Evolutionary conservation across 2,329 filamentous ascomycete species (phyloP).

Genomic region (Pyrenophora tritici-repentis): DNA sequence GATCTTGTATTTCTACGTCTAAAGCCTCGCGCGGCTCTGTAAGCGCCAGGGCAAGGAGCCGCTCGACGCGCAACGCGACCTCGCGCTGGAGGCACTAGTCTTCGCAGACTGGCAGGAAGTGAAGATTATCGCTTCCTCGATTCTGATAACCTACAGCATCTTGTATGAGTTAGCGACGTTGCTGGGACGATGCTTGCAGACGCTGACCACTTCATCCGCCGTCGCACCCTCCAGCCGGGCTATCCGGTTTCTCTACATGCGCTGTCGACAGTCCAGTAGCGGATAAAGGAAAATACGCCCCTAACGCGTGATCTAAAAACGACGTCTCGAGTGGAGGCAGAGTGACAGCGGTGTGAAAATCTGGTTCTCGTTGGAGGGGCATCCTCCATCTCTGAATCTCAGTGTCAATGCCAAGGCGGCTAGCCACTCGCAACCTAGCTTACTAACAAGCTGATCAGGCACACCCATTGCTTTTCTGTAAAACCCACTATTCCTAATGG

Average conservation of each 20-base stretch:
- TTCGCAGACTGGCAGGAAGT: not conserved
- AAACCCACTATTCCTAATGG: too few relatives aligned
- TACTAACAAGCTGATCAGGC: not conserved
- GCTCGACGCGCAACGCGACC: conserved; percentile 18
- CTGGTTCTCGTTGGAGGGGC: conserved; percentile 12
- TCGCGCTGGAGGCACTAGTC: conserved; percentile 17
- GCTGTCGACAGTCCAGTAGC: not conserved
- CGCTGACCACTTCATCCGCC: conserved; percentile 17
- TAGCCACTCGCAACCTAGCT: conserved; percentile 1
- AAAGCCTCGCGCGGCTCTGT: conserved; percentile 31
- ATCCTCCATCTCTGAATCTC: conserved; percentile 6
- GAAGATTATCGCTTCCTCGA: not conserved
- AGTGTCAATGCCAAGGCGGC: conserved; percentile 8
- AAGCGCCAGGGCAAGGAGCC: conserved; percentile 29
- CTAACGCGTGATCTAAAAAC: conserved; percentile 1
- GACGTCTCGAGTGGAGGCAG: conserved; percentile 4
- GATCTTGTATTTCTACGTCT: conserved; percentile 39
- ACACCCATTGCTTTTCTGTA: too few relatives aligned
- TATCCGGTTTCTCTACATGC: conserved; percentile 8
- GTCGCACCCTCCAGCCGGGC: conserved; percentile 9
- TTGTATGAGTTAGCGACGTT: conserved; percentile 27
- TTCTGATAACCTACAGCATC: conserved; percentile 10
- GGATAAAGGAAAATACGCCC: not conserved
- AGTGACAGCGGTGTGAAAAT: conserved; percentile 18
- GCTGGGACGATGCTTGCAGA: conserved; percentile 9